Evolutionary conservation across 306 rosid species (phyloP).

Genomic region (Alnus rubra): DNA sequence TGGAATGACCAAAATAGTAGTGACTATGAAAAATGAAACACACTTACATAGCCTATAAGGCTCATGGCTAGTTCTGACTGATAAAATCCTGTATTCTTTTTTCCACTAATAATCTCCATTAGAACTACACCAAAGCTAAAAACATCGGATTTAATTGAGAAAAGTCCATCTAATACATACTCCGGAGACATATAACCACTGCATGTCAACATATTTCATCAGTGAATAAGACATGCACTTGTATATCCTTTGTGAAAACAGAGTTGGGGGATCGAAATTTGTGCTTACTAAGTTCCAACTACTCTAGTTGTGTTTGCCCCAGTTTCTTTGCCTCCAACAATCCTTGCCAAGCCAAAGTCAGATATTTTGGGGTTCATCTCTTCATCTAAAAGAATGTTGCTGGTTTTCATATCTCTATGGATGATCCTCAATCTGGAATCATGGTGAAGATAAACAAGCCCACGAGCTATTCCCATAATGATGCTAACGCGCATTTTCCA

Average conservation of each 20-base stretch:
- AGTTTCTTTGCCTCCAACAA: conserved; percentile 33
- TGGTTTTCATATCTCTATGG: conserved; percentile 36
- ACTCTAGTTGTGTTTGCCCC: conserved; percentile 30
- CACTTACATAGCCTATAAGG: conserved; percentile 54
- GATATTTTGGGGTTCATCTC: conserved; percentile 45
- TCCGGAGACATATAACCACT: conserved; percentile 63
- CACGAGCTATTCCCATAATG: conserved; percentile 37
- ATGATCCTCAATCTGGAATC: conserved; percentile 39
- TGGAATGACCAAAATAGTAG: no score
- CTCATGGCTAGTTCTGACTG: conserved; percentile 35
- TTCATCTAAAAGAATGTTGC: conserved; percentile 36
- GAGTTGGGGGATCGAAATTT: neutral
- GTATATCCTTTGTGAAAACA: no score
- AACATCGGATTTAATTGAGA: conserved; percentile 53
- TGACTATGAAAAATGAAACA: neutral
- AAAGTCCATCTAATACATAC: conserved; percentile 46
- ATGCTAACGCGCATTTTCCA: conserved; percentile 48
- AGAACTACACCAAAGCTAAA: conserved; percentile 62
- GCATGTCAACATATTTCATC: neutral
- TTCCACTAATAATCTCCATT: conserved; percentile 56
- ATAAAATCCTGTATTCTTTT: conserved; percentile 45
- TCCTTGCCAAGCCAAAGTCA: conserved; percentile 36
- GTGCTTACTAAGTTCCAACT: conserved; percentile 29
- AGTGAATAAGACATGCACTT: neutral
- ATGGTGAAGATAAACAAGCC: conserved; percentile 38